A percentile compares a stretch with the other conserved stretches of the same genome.
Conservation (phyloP, 257 asterid genomes). For the Primulina tabacum region DNA sequence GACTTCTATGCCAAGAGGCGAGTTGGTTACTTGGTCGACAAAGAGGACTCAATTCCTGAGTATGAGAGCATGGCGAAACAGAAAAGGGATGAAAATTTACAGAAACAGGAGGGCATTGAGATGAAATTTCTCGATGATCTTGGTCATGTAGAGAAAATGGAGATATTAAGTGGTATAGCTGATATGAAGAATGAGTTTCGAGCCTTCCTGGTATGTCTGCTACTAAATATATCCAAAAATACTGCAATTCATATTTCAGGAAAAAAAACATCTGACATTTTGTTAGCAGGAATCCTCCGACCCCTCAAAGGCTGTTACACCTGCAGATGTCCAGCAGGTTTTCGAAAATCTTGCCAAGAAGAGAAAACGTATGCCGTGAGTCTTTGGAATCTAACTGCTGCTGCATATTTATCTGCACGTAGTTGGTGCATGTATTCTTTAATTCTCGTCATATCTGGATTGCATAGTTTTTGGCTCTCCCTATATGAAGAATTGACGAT, state of each 20-base stretch:
- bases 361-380: conserved; percentile 50
- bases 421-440: background rate
- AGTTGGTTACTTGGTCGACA: conserved; percentile 65
- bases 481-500: background rate
- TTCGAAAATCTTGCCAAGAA: conserved; percentile 74
- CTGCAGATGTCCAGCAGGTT: conserved; percentile 67
- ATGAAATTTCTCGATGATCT: conserved; percentile 61
- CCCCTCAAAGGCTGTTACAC: conserved; percentile 58
- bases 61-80: conserved; percentile 79
- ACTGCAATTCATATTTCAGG: background rate
- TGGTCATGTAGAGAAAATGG: conserved; percentile 84
- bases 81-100: conserved; percentile 71
- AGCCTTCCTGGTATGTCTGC: conserved; percentile 59
- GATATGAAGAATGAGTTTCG: conserved; percentile 81
- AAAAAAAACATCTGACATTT: background rate
- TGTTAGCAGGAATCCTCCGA: conserved; percentile 54
- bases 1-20: conserved; percentile 58
- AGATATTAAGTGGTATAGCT: conserved; percentile 68
- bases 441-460: conserved; percentile 2
- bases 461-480: conserved; percentile 11
- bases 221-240: background rate
- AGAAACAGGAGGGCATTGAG: conserved; percentile 67
- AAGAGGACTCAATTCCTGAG: conserved; percentile 88
- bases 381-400: conserved; percentile 6
- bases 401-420: conserved; percentile 1